Evolutionary conservation across 2,329 filamentous ascomycete species (phyloP), one percentile per base, ranked within the genome.

Genomic region (Alternaria sp.): DNA sequence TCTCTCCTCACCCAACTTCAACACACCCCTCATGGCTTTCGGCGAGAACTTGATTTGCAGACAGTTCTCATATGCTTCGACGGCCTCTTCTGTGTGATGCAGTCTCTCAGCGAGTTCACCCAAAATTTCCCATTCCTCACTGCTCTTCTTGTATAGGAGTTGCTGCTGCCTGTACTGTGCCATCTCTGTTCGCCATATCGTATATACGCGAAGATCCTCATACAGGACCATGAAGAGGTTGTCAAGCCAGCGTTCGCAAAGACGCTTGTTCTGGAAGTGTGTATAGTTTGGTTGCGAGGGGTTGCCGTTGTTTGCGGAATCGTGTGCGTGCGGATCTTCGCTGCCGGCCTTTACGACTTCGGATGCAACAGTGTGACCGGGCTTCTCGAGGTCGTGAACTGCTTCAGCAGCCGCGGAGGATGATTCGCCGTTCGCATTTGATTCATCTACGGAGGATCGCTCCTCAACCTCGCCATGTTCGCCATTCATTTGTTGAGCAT

Each of bases 151-250:
- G 83, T 98, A 99, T 67, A 96, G 90, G 79, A 97, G 89, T 63
- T 94, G 91, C 78, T 98, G 94, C 54, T 94, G 92, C 22, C 92
- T 90, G 76, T 94, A 97, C 77, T 98, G 94, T 0, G 93, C 92
- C 88, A 98, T 95, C 78, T 99, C 95, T 0, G 95, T 98, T 57
- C 95, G 90, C 95, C 95, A 99, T 78, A 99, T 99, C 12, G 95
- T 99, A 83, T 99, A 99, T 46, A 99, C 94, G 51, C 95, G 92
- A 18, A 99, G 86, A 74, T 99, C 95, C 79, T 99, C 95, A 78
- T 99, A 99, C 3, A 99, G 86, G 0, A 98, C 95, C 95, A 99
- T 99, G 82, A 99, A 99, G 22, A 99, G 86, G 72, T 96, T 98
- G 80, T 99, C 95, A 3, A 99, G 86, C 95, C 95, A 99, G 69